Percentiles rank a stretch among this genome's conserved stretches.
Evolutionary conservation across 768 basidiomycete genomes (phyloP).

Genomic region (Boletus reticulatus): DNA sequence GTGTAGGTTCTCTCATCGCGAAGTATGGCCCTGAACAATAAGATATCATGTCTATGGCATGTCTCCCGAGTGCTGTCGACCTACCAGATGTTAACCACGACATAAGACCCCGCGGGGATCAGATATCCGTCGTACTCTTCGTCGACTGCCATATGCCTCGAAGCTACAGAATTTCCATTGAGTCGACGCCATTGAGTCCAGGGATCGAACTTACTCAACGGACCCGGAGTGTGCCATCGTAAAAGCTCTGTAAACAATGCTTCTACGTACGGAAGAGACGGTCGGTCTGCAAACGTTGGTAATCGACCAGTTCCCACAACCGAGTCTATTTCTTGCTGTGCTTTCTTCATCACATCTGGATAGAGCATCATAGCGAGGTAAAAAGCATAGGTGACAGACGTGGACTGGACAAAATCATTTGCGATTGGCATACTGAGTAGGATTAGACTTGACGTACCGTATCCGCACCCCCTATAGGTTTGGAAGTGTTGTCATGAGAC

Average conservation of each 20-base stretch:
- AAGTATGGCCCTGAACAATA: slow-evolving; percentile 13
- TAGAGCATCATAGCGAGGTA: slow-evolving; percentile 30
- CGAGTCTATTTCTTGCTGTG: slow-evolving; percentile 24
- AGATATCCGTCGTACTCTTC: slow-evolving; percentile 21
- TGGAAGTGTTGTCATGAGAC: not conserved
- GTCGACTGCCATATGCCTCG: slow-evolving; percentile 4
- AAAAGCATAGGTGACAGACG: slow-evolving; percentile 11
- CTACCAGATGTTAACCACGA: slow-evolving; percentile 20
- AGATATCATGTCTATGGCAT: no score
- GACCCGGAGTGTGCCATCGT: slow-evolving; percentile 19
- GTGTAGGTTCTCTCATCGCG: slow-evolving; percentile 18
- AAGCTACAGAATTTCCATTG: not conserved
- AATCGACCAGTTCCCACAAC: slow-evolving; percentile 23
- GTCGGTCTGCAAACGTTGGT: slow-evolving; percentile 26
- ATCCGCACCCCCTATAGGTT: slow-evolving; percentile 21
- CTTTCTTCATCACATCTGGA: slow-evolving; percentile 26
- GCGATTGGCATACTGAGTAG: not conserved
- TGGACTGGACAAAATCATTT: slow-evolving; percentile 6
- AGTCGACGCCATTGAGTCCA: not conserved
- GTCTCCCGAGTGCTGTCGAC: not conserved
- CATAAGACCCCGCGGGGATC: slow-evolving; percentile 16
- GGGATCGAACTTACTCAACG: slow-evolving; percentile 2
- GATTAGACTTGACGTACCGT: slow-evolving; percentile 29
- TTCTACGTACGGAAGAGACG: slow-evolving; percentile 27
- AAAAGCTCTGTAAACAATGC: slow-evolving; percentile 24